Percentiles rank a stretch among this genome's conserved stretches.
phyloP scores from a whole-genome alignment of 352 stramenopile genomes.

The Globisporangium paroecandrum region DNA sequence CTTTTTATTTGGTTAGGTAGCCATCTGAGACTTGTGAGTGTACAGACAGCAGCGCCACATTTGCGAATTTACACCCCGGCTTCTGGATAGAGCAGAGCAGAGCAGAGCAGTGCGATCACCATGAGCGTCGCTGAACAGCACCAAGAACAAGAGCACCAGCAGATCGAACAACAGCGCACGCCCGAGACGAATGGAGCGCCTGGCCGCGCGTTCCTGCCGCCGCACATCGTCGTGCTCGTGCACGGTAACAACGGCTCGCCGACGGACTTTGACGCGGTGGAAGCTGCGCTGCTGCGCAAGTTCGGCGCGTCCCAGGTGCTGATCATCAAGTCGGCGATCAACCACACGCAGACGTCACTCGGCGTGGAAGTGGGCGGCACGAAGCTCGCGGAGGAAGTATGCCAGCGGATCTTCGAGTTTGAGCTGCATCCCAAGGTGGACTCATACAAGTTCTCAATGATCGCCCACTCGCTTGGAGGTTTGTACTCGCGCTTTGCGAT shows the following conservation, averaged over 20 bases:
- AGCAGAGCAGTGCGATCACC: not conserved
- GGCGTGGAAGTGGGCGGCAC: constrained; percentile 64
- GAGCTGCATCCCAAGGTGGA: constrained; percentile 45
- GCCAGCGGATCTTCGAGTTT: constrained; percentile 53
- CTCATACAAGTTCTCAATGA: constrained; percentile 66
- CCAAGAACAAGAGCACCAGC: no score
- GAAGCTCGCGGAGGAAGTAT: constrained; percentile 63
- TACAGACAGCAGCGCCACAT: not conserved
- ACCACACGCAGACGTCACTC: constrained; percentile 59
- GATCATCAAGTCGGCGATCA: constrained; percentile 62
- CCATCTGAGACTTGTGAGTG: not conserved
- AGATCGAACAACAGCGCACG: not conserved
- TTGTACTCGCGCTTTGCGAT: constrained; percentile 74
- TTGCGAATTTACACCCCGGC: not conserved
- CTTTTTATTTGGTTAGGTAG: not conserved
- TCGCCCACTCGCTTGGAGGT: constrained; percentile 73
- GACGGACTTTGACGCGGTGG: constrained; percentile 63
- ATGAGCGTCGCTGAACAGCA: not conserved
- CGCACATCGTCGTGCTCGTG: constrained; percentile 77
- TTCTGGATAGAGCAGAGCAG: not conserved
- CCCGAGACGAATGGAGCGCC: not conserved
- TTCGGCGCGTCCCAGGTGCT: constrained; percentile 49
- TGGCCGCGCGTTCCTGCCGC: constrained; percentile 29
- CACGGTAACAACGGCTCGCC: constrained; percentile 81
- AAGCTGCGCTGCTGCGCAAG: constrained; percentile 36